A percentile compares a stretch with the other conserved stretches of the same genome.
phyloP scores from a whole-genome alignment of 305 asterid species.

The Fraxinus greggii region DNA sequence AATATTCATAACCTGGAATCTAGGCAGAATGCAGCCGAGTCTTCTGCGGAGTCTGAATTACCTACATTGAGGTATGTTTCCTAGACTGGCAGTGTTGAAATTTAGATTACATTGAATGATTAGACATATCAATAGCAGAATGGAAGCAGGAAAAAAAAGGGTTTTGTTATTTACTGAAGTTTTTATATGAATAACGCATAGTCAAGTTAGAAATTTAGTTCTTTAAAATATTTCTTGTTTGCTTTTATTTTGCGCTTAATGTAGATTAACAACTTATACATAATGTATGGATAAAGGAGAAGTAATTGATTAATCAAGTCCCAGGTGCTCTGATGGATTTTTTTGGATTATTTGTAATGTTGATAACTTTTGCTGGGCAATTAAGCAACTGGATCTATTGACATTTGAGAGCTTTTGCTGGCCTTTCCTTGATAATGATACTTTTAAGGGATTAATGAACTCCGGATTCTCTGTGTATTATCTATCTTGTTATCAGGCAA shows the following conservation, averaged over 20 bases:
- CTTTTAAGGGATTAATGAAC: background rate
- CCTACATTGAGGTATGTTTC: slow-evolving; percentile 79
- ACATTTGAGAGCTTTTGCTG: slow-evolving; percentile 6
- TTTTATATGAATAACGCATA: background rate
- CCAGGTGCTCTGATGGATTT: background rate
- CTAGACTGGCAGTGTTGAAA: background rate
- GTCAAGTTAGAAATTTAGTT: background rate
- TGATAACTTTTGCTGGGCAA: slow-evolving; percentile 10
- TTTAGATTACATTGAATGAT: background rate
- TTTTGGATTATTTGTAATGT: background rate
- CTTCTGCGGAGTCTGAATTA: slow-evolving; percentile 91
- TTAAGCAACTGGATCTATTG: slow-evolving; percentile 15
- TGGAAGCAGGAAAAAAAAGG: background rate
- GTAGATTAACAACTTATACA: background rate
- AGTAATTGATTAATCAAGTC: background rate
- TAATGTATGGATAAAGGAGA: background rate
- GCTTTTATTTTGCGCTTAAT: slow-evolving; percentile 10
- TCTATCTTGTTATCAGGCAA: slow-evolving; percentile 7
- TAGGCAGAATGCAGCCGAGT: slow-evolving; percentile 61
- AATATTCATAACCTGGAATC: slow-evolving; percentile 71
- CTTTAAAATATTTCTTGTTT: slow-evolving; percentile 12
- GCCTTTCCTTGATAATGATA: slow-evolving; percentile 14
- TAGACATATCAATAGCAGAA: background rate
- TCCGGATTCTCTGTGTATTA: background rate
- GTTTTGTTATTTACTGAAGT: background rate